Evolutionary conservation across 331 rosid genomes (phyloP).

Genomic region (Quercus tomentella): DNA sequence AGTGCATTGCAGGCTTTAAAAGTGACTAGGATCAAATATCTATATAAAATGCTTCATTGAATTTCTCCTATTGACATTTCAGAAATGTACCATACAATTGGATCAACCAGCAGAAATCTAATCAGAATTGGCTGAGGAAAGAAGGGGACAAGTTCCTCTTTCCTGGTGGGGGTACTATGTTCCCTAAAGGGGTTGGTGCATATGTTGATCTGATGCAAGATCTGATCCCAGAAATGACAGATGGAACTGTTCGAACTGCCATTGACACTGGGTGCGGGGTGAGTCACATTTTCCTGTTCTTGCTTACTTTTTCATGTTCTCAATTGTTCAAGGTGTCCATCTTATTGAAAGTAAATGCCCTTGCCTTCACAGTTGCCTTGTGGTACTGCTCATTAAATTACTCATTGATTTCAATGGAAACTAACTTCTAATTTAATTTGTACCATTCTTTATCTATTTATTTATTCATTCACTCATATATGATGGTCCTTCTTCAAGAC

Average conservation of each 20-base stretch:
- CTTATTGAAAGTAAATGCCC: not conserved
- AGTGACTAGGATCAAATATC: conserved; percentile 4
- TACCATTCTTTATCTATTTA: not conserved
- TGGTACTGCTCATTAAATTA: not conserved
- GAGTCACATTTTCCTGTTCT: conserved; percentile 32
- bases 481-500: not conserved
- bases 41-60: conserved; percentile 8
- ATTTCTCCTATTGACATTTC: conserved; percentile 21
- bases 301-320: not conserved
- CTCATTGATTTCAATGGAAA: not conserved
- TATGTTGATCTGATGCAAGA: conserved; percentile 88
- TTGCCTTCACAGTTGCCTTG: not conserved
- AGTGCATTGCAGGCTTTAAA: not conserved
- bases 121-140: conserved; percentile 92
- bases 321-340: not conserved
- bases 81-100: conserved; percentile 99
- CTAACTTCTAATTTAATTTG: not conserved
- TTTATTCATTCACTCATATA: not conserved
- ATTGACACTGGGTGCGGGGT: conserved; percentile 99
- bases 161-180: conserved; percentile 99
- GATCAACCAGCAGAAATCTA: conserved; percentile 92
- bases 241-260: conserved; percentile 91
- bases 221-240: conserved; percentile 93
- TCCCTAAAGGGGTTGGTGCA: conserved; percentile 88
- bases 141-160: conserved; percentile 93